phyloP scores from a whole-genome alignment of 225 moss, liverwort and hornwort genomes.

The Pseudoscleropodium purum region DNA sequence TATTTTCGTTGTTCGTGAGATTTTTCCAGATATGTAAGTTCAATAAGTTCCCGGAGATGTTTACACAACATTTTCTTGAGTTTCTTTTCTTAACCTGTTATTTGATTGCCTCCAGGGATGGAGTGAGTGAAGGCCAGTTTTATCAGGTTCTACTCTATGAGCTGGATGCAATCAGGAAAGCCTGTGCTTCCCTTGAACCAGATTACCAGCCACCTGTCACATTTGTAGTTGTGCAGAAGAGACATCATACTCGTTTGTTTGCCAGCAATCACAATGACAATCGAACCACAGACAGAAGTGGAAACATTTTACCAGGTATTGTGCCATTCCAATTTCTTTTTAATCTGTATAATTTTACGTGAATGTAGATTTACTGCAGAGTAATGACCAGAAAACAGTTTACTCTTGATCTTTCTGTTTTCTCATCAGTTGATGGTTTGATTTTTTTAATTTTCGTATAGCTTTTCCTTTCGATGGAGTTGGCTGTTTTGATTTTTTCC shows the following conservation, averaged over 20 bases:
- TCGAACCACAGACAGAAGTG: slow-evolving; percentile 72
- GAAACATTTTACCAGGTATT: slow-evolving; percentile 83
- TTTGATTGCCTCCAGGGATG: slow-evolving; percentile 43
- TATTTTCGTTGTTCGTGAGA: no score
- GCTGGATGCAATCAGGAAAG: slow-evolving; percentile 89
- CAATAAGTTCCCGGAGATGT: fast-evolving
- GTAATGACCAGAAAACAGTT: no score
- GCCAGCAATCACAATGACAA: slow-evolving; percentile 80
- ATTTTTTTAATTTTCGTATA: fast-evolving
- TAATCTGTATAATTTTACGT: background rate
- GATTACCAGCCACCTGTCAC: slow-evolving; percentile 97
- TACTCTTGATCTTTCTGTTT: no score
- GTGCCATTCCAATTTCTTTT: no score
- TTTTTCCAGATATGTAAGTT: no score
- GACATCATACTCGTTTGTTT: slow-evolving; percentile 87
- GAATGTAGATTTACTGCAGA: no score
- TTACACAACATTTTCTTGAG: no score
- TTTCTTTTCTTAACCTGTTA: no score
- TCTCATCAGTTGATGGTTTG: no score
- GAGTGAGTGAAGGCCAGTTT: slow-evolving; percentile 93
- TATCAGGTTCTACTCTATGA: slow-evolving; percentile 88
- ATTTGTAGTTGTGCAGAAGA: slow-evolving; percentile 94
- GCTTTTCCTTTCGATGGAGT: background rate
- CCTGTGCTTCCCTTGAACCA: slow-evolving; percentile 87
- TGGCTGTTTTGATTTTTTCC: background rate